Conservation (phyloP, 1,139 yeast species). For the Spencermartinsiella ligniputridi region DNA sequence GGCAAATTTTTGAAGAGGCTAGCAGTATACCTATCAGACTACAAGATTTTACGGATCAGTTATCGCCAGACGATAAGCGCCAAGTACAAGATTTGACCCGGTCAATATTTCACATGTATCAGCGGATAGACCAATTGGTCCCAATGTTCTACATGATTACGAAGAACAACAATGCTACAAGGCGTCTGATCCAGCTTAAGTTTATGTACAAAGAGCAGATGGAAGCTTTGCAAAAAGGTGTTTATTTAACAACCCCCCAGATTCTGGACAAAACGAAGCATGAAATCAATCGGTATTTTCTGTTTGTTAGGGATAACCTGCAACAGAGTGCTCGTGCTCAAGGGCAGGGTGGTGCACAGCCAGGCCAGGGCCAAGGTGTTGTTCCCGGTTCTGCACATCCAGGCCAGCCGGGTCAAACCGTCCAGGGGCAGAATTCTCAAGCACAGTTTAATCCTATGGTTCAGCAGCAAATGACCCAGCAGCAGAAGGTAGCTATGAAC, state of each 20-base stretch:
- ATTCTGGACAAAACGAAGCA: constrained; percentile 63
- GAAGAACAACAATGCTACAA: constrained; percentile 68
- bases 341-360: constrained; percentile 8
- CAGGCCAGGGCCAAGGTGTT: constrained; percentile 6
- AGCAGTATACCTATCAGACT: constrained; percentile 60
- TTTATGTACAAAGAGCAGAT: constrained; percentile 72
- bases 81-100: constrained; percentile 57
- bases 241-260: constrained; percentile 63
- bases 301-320: constrained; percentile 59
- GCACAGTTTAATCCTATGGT: constrained; percentile 1
- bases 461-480: constrained; percentile 7
- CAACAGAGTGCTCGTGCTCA: constrained; percentile 13
- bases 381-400: background rate
- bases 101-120: constrained; percentile 57
- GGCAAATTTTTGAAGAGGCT: constrained; percentile 64
- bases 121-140: constrained; percentile 68
- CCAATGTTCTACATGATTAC: constrained; percentile 75
- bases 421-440: background rate
- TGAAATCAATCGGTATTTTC: constrained; percentile 72
- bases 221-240: constrained; percentile 60
- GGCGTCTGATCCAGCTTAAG: constrained; percentile 71
- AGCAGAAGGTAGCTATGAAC: constrained; percentile 3
- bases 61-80: constrained; percentile 61
- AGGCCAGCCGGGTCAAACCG: background rate
- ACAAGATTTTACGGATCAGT: constrained; percentile 57